Percentiles rank a stretch among this genome's conserved stretches.
Evolutionary conservation across 1,139 yeast species (phyloP).

Genomic region (Citeromyces hawaiiensis): DNA sequence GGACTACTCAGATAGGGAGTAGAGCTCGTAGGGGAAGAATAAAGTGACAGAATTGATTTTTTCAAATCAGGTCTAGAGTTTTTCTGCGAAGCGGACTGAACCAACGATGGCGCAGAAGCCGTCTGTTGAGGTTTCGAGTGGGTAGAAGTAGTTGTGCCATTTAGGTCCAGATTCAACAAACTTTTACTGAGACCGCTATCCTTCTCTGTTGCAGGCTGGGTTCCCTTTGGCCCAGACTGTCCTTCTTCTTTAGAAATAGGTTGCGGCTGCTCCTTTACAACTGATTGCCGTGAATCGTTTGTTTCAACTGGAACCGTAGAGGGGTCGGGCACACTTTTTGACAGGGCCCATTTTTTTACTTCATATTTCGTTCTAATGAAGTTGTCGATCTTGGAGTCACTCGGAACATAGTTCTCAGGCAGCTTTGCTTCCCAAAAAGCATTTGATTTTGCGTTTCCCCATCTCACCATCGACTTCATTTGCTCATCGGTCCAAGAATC

Average conservation of each 20-base stretch:
- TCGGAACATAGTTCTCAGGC: conserved; percentile 62
- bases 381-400: conserved; percentile 75
- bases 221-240: background rate
- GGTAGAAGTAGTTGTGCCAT: background rate
- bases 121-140: background rate
- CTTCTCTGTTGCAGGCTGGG: background rate
- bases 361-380: conserved; percentile 89
- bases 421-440: conserved; percentile 70
- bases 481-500: conserved; percentile 97
- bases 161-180: conserved; percentile 6
- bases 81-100: conserved; percentile 3
- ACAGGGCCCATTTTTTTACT: conserved; percentile 67
- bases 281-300: conserved; percentile 1
- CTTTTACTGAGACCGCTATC: background rate
- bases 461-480: conserved; percentile 63
- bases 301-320: conserved; percentile 18
- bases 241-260: background rate
- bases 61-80: conserved; percentile 63
- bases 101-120: background rate
- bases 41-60: conserved; percentile 79
- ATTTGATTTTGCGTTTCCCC: conserved; percentile 82
- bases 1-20: too few species aligned
- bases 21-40: conserved; percentile 45
- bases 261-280: conserved; percentile 1
- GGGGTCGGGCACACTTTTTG: conserved; percentile 46